These are phyloP conservation scores for Echinosophora koreensis DNA, from an alignment of 306 rosid genomes.

Conservation along the genomic window DNA sequence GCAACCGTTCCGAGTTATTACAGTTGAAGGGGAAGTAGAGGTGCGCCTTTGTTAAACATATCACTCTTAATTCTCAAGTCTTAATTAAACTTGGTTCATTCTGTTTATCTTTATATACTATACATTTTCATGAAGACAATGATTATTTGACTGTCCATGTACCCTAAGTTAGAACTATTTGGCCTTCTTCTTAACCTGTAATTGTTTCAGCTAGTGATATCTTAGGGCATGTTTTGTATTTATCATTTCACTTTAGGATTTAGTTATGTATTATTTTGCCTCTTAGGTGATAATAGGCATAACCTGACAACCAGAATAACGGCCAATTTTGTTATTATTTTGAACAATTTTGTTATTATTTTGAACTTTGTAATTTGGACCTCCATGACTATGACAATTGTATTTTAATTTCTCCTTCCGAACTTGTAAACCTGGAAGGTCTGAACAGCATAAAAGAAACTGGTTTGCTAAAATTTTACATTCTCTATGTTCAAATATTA, in stretches of 20 bases:
- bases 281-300: no score
- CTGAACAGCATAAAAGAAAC: no score
- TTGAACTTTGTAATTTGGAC: no score
- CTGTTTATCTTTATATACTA: constrained; percentile 10
- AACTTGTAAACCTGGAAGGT: no score
- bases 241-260: background rate
- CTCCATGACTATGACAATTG: no score
- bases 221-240: background rate
- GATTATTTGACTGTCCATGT: constrained; percentile 17
- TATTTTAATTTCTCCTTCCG: no score
- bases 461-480: no score
- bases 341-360: no score
- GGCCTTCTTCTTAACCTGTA: constrained; percentile 35
- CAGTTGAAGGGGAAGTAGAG: constrained; percentile 57
- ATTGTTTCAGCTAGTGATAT: background rate
- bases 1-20: constrained; percentile 79
- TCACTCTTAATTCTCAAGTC: constrained; percentile 3
- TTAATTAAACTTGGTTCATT: constrained; percentile 30
- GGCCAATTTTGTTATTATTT: no score
- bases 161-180: background rate
- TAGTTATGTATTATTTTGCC: no score
- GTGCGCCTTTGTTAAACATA: constrained; percentile 51
- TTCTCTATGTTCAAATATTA: no score
- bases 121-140: constrained; percentile 10
- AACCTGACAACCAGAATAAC: no score